phyloP scores from a whole-genome alignment of 148 eudicot species.

The Vaccinium corymbosum region DNA sequence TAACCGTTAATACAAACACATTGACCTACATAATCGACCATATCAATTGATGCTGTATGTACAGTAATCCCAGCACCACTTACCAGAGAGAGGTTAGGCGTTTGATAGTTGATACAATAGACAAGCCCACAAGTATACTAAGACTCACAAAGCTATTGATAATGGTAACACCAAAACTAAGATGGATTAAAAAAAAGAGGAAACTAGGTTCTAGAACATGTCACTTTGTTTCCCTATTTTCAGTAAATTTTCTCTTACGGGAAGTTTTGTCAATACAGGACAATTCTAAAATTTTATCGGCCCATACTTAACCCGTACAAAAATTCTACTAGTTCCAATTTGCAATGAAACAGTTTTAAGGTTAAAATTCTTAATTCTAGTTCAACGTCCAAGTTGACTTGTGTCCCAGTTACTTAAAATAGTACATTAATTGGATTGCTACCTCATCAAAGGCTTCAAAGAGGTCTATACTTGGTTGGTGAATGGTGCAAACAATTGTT shows the following conservation, averaged over 20 bases:
- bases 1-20: neutral
- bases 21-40: neutral
- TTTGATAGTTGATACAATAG: neutral
- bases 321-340: neutral
- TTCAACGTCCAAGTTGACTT: too few relatives aligned
- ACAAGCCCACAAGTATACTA: neutral
- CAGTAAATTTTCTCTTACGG: neutral
- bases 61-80: neutral
- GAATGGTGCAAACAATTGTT: slow-evolving; percentile 90
- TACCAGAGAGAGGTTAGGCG: neutral
- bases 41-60: neutral
- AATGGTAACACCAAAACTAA: neutral
- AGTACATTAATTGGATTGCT: neutral
- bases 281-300: too few relatives aligned
- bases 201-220: neutral
- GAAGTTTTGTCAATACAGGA: too few relatives aligned
- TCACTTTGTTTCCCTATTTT: neutral
- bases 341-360: too few relatives aligned
- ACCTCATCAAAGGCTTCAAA: slow-evolving; percentile 94
- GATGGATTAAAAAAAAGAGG: neutral
- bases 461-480: slow-evolving; percentile 86
- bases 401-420: neutral
- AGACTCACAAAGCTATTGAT: neutral
- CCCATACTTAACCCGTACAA: neutral
- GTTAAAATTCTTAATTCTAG: neutral